phyloP scores from a whole-genome alignment of 164 flowering plant genomes.

The Magnolia kwangsiensis region DNA sequence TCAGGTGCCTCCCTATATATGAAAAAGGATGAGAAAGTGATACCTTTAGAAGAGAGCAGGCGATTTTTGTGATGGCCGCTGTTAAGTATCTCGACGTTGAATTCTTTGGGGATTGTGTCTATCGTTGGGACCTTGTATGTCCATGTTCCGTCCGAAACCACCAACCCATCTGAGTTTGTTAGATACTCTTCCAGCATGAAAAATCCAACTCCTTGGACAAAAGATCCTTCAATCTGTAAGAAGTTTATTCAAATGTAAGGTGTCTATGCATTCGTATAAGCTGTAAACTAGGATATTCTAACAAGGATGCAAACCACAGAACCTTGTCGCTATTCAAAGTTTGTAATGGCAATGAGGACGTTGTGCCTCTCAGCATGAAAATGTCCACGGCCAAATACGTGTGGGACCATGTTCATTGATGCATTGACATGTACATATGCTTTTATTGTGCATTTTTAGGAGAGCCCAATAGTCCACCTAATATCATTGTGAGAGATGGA shows the following conservation, averaged over 20 bases:
- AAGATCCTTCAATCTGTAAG: constrained; percentile 85
- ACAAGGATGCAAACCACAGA: neutral
- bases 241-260: neutral
- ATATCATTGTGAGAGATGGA: too few species aligned
- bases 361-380: too few species aligned
- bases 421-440: too few species aligned
- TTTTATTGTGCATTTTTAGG: too few species aligned
- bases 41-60: constrained; percentile 89
- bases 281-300: neutral
- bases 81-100: constrained; percentile 72
- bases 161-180: constrained; percentile 58
- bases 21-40: neutral
- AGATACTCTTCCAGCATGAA: constrained; percentile 83
- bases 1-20: too few species aligned
- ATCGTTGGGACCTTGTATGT: constrained; percentile 87
- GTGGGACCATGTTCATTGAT: too few species aligned
- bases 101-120: constrained; percentile 72
- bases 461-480: too few species aligned
- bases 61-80: constrained; percentile 75
- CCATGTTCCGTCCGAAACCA: constrained; percentile 70
- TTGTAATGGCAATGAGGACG: too few species aligned
- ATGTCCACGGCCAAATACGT: too few species aligned
- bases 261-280: neutral
- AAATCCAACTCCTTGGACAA: constrained; percentile 89
- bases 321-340: neutral